A percentile compares a stretch with the other conserved stretches of the same genome.
These are phyloP conservation scores for Psidium guajava DNA, from an alignment of 345 rosid genomes.

Conservation along the genomic window DNA sequence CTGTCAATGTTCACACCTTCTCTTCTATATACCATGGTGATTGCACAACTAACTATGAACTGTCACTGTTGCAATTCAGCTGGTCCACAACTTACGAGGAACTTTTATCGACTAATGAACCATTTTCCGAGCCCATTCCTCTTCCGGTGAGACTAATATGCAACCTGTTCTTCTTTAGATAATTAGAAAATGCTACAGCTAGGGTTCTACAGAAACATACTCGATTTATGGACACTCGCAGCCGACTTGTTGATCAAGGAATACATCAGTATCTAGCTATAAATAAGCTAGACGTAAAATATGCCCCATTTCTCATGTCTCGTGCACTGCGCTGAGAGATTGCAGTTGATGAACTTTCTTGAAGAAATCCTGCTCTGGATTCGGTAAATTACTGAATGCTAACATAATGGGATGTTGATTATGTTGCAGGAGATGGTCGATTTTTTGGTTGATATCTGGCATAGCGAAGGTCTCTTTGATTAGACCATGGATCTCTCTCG, in stretches of 20 bases:
- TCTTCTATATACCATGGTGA: neutral
- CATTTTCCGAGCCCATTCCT: constrained; percentile 76
- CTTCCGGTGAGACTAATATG: constrained; percentile 44
- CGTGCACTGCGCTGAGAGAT: neutral
- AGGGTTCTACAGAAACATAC: neutral
- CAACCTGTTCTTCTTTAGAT: neutral
- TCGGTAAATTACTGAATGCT: neutral
- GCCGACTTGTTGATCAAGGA: neutral
- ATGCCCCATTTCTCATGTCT: neutral
- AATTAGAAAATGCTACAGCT: neutral
- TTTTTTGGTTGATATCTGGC: constrained; percentile 88
- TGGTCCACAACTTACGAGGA: constrained; percentile 89
- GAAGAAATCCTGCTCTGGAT: neutral
- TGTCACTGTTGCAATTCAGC: constrained; percentile 35
- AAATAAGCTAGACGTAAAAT: neutral
- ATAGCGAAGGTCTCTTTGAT: constrained; percentile 74
- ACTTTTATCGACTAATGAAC: constrained; percentile 62
- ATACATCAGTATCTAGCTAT: neutral
- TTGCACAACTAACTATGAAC: constrained; percentile 8
- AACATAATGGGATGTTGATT: neutral
- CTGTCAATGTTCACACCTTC: neutral
- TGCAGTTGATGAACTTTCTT: neutral
- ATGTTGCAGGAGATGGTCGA: constrained; percentile 84
- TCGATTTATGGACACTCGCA: neutral
- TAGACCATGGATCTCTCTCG: constrained; percentile 8